Conservation (phyloP, 2,329 filamentous ascomycete species). For the Nothomitra cinnamomea region DNA sequence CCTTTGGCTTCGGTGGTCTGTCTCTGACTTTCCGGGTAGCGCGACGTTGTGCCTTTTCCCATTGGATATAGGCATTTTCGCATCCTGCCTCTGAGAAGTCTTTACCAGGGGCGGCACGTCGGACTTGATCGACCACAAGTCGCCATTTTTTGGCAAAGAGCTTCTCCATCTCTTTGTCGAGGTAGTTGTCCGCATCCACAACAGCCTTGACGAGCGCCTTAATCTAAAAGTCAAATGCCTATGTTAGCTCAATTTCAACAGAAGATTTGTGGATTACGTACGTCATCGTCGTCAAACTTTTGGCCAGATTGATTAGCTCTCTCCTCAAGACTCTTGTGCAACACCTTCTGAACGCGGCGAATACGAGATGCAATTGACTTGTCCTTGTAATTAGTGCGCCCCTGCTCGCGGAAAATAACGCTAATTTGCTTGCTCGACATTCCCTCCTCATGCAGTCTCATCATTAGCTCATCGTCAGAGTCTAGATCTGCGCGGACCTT, state of each 20-base stretch:
- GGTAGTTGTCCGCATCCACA: not conserved
- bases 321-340: not conserved
- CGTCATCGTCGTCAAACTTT: not conserved
- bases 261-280: not conserved
- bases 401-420: not conserved
- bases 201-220: not conserved
- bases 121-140: not conserved
- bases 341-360: not conserved
- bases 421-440: not conserved
- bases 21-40: no score
- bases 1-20: no score
- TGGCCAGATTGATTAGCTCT: not conserved
- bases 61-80: not conserved
- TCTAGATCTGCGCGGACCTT: conserved; percentile 27
- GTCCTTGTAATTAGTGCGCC: not conserved
- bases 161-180: not conserved
- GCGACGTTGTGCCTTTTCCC: no score
- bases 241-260: not conserved
- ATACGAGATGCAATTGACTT: not conserved
- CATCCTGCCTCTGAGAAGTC: not conserved
- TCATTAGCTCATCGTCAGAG: conserved; percentile 27
- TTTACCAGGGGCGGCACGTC: not conserved
- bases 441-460: conserved; percentile 16
- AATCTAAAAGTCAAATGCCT: not conserved
- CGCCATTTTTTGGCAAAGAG: not conserved